Conservation (phyloP, 2,329 filamentous ascomycete species). For the Hirsutella minnesotensis region DNA sequence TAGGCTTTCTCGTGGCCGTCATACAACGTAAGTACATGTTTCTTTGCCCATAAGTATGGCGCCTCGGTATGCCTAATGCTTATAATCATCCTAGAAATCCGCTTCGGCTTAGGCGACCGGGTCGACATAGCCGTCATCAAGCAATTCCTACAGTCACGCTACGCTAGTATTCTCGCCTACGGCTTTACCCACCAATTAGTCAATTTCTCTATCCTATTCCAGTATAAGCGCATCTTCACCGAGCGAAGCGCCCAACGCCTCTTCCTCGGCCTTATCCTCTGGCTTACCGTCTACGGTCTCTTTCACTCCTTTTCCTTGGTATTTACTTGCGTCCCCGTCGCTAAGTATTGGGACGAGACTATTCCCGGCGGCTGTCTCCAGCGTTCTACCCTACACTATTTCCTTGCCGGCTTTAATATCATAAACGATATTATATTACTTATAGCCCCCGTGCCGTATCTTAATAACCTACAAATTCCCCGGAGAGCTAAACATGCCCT, state of each 20-base stretch:
- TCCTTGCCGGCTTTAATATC: slow-evolving; percentile 17
- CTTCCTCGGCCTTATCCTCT: slow-evolving; percentile 11
- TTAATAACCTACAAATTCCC: no score
- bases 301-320: slow-evolving; percentile 11
- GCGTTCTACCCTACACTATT: slow-evolving; percentile 10
- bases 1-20: slow-evolving; percentile 5
- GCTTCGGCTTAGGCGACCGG: slow-evolving; percentile 10
- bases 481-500: no score
- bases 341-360: slow-evolving; percentile 14
- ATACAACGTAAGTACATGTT: slow-evolving; percentile 10
- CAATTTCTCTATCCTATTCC: slow-evolving; percentile 16
- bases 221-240: slow-evolving; percentile 16
- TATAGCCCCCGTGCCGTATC: no score
- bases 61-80: no score
- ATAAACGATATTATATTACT: no score
- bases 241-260: slow-evolving; percentile 9
- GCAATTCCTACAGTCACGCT: slow-evolving; percentile 11
- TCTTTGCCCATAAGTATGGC: no score
- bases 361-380: slow-evolving; percentile 13
- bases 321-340: slow-evolving; percentile 15
- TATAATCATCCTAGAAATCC: slow-evolving; percentile 7
- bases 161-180: slow-evolving; percentile 13
- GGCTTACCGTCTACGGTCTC: slow-evolving; percentile 10
- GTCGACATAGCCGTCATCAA: slow-evolving; percentile 5
- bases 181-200: slow-evolving; percentile 12